A percentile compares a stretch with the other conserved stretches of the same genome.
phyloP scores from a whole-genome alignment of 495 filamentous ascomycete species.

The Aeminium ludgeri region DNA sequence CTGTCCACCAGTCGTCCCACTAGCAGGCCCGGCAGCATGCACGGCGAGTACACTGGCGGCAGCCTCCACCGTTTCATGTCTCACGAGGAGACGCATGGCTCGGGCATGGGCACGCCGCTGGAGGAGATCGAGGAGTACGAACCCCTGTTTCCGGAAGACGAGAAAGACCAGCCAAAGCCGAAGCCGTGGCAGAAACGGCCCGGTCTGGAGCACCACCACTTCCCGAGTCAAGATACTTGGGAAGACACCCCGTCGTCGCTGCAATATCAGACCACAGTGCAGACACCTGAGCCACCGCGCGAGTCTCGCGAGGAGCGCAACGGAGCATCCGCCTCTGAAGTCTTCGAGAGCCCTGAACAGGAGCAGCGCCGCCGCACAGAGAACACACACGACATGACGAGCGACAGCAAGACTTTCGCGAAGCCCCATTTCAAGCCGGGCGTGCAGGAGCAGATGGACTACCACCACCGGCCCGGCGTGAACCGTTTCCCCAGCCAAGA shows the following conservation, averaged over 20 bases:
- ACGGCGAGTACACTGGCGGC: conserved; percentile 27
- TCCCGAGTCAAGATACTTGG: conserved; percentile 92
- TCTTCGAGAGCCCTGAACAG: conserved; percentile 40
- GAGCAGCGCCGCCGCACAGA: conserved; percentile 31
- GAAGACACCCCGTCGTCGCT: conserved; percentile 86
- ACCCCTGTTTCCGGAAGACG: conserved; percentile 80
- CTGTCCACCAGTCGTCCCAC: conserved; percentile 47
- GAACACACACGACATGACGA: conserved; percentile 21
- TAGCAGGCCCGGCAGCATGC: conserved; percentile 53
- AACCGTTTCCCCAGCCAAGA: conserved; percentile 82
- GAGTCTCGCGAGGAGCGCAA: conserved; percentile 16
- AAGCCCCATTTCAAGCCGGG: conserved; percentile 29
- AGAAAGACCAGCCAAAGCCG: conserved; percentile 39
- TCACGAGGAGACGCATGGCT: conserved; percentile 35
- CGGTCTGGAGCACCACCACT: conserved; percentile 47
- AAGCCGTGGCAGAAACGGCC: conserved; percentile 48
- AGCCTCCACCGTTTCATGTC: conserved; percentile 33
- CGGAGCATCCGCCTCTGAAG: conserved; percentile 15
- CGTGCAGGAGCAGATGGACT: conserved; percentile 26
- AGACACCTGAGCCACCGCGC: conserved; percentile 51
- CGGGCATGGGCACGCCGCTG: conserved; percentile 52
- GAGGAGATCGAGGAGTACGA: conserved; percentile 92
- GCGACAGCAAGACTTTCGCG: conserved; percentile 19
- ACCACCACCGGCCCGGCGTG: conserved; percentile 35
- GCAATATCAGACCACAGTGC: conserved; percentile 68